A percentile compares a stretch with the other conserved stretches of the same genome.
These are phyloP conservation scores for Curvularia eragrostidis DNA, from an alignment of 2,329 filamentous ascomycete genomes.

Conservation along the genomic window DNA sequence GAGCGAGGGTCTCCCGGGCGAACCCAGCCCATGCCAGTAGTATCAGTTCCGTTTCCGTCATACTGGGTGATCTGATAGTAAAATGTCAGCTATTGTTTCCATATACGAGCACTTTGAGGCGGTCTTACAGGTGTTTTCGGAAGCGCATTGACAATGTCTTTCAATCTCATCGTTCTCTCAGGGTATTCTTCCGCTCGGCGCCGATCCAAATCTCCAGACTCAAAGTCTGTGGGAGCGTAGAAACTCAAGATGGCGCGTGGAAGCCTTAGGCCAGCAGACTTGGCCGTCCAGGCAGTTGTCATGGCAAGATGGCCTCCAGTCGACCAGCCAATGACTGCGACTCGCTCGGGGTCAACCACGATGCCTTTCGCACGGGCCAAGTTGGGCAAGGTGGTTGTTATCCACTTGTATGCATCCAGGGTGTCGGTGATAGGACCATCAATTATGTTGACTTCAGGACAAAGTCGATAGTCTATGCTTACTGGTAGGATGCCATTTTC, in stretches of 20 bases:
- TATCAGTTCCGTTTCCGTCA: slow-evolving; percentile 6
- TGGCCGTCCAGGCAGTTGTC: slow-evolving; percentile 51
- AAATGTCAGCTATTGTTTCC: background rate
- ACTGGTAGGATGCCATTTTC: slow-evolving; percentile 54
- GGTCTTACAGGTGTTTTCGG: slow-evolving; percentile 7
- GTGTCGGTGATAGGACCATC: slow-evolving; percentile 58
- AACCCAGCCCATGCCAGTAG: slow-evolving; percentile 12
- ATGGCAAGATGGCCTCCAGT: slow-evolving; percentile 58
- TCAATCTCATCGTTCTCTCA: slow-evolving; percentile 4
- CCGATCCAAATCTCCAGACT: background rate
- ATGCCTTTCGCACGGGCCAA: background rate
- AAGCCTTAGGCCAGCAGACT: slow-evolving; percentile 36
- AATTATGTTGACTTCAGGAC: slow-evolving; percentile 55
- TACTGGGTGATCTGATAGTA: slow-evolving; percentile 14
- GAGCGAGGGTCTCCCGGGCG: slow-evolving; percentile 20
- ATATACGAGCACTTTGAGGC: background rate
- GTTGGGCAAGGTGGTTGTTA: background rate
- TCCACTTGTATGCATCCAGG: slow-evolving; percentile 37
- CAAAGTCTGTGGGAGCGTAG: slow-evolving; percentile 50
- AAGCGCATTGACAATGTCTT: slow-evolving; percentile 13
- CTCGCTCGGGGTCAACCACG: slow-evolving; percentile 33
- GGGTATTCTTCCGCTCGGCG: slow-evolving; percentile 5
- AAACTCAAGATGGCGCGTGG: slow-evolving; percentile 56
- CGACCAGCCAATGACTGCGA: slow-evolving; percentile 59
- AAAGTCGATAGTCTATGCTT: slow-evolving; percentile 60